A percentile compares a stretch with the other conserved stretches of the same genome.
phyloP scores from a whole-genome alignment of 1,284 basidiomycete species.

The Abortiporus biennis region DNA sequence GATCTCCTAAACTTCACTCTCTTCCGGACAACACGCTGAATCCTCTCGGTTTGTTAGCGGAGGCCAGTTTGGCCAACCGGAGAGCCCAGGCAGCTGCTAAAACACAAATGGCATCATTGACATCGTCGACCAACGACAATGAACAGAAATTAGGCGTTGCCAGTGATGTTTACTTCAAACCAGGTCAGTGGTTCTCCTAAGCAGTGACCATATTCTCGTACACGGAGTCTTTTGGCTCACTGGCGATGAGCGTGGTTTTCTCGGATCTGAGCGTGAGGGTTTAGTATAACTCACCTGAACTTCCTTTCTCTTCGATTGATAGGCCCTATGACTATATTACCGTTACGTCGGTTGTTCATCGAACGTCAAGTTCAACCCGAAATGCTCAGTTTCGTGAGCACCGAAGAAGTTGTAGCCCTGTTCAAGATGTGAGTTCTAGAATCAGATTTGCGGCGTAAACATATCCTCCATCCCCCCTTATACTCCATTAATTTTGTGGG shows the following conservation, averaged over 20 bases:
- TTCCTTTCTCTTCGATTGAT: conserved; percentile 9
- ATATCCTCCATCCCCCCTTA: conserved; percentile 6
- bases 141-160: conserved; percentile 71
- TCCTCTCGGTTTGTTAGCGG: conserved; percentile 85
- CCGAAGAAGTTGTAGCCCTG: conserved; percentile 82
- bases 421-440: conserved; percentile 85
- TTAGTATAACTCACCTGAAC: conserved; percentile 7
- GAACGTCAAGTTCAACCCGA: conserved; percentile 88
- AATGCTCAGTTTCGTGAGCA: conserved; percentile 79
- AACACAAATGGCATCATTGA: conserved; percentile 13
- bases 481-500: background rate
- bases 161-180: conserved; percentile 90
- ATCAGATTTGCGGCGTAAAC: conserved; percentile 6
- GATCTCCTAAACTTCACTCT: conserved; percentile 77
- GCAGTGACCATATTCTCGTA: background rate
- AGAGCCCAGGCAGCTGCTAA: conserved; percentile 35
- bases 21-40: conserved; percentile 89
- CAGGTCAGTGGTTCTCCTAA: conserved; percentile 45
- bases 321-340: conserved; percentile 85
- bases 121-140: conserved; percentile 16
- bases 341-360: conserved; percentile 81
- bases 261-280: no score
- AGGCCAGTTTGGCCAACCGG: conserved; percentile 86
- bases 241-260: no score
- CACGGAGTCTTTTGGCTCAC: background rate